These are phyloP conservation scores for Pelargonium fulgidum DNA, from an alignment of 441 rosid species.

Conservation along the genomic window DNA sequence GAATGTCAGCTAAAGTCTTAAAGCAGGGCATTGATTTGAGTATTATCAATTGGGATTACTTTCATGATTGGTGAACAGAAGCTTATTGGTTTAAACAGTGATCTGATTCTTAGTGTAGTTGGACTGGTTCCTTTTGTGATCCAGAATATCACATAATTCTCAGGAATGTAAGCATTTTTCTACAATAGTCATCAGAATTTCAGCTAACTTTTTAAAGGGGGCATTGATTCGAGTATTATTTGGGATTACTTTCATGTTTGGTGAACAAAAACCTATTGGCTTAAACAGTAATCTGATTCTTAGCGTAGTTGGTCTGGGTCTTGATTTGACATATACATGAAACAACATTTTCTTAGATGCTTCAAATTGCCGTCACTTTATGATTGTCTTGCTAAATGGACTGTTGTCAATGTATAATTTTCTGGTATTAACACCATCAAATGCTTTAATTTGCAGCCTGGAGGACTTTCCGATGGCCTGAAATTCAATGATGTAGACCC, in stretches of 20 bases:
- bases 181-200: too few species aligned
- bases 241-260: not conserved
- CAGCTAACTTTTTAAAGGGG: too few species aligned
- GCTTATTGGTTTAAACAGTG: too few species aligned
- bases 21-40: not conserved
- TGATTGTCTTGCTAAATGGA: not conserved
- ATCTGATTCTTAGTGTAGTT: not conserved
- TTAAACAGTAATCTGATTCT: not conserved
- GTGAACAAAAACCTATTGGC: too few species aligned
- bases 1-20: not conserved
- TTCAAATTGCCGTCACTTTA: not conserved
- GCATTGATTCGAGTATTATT: not conserved
- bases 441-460: constrained; percentile 46
- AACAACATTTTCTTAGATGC: not conserved
- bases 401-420: not conserved
- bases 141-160: too few species aligned
- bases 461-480: constrained; percentile 50
- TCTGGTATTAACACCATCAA: not conserved
- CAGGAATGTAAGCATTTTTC: too few species aligned
- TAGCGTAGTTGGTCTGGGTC: not conserved
- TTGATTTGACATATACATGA: not conserved
- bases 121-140: not conserved
- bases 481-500: constrained; percentile 73
- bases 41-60: not conserved
- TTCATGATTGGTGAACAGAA: too few species aligned